These are phyloP conservation scores for Neoarthrinium moseri DNA, from an alignment of 2,329 filamentous ascomycete genomes.

Conservation along the genomic window DNA sequence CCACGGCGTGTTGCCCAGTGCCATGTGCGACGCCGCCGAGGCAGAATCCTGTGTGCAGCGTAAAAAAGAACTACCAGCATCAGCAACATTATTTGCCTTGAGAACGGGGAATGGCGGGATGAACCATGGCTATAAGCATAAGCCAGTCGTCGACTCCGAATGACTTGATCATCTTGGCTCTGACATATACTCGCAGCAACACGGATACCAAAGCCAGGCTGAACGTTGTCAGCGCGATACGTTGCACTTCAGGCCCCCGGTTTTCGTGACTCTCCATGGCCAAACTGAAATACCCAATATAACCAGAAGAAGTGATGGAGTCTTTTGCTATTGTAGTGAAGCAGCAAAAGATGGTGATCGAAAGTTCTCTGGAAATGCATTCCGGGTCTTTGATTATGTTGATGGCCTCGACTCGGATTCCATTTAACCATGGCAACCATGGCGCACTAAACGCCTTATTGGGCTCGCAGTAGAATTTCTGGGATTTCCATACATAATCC, in stretches of 20 bases:
- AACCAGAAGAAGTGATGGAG: no score
- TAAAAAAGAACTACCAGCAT: neutral
- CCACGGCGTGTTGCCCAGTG: neutral
- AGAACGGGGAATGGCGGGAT: neutral
- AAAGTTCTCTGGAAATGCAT: no score
- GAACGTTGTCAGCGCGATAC: neutral
- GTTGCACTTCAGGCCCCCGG: neutral
- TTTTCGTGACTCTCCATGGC: neutral
- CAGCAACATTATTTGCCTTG: neutral
- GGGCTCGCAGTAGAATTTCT: no score
- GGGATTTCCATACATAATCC: no score
- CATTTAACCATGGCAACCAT: no score
- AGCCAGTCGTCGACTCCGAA: conserved; percentile 14
- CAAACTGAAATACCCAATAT: no score
- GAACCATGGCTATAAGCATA: conserved; percentile 14
- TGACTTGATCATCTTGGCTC: conserved; percentile 10
- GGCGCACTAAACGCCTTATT: no score
- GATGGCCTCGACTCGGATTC: no score
- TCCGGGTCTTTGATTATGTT: no score
- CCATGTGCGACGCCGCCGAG: conserved; percentile 2
- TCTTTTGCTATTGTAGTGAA: no score
- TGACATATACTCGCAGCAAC: neutral
- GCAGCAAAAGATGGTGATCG: no score
- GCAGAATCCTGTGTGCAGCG: neutral
- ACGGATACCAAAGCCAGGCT: neutral